Base-by-base conservation (phyloP, 495 filamentous ascomycete genomes). In the Penicillium tannophilum region DNA sequence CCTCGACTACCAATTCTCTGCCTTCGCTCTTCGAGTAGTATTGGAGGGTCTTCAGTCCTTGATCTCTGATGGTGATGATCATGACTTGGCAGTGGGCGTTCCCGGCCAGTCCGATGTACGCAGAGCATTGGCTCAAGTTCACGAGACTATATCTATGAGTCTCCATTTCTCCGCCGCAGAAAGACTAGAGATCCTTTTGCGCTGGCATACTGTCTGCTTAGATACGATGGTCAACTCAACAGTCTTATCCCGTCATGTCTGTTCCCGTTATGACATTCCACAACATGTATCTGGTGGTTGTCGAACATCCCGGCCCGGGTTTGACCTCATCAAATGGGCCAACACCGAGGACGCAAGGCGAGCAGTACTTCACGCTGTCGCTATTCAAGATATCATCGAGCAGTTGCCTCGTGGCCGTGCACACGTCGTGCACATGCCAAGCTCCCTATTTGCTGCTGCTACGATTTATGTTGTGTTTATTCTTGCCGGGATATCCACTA, bases 311-410 rank as follows among this genome's bases (percentile, higher is more conserved):
- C 63, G 65, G 9, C 26, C 64, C 0, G 68, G 65, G 4, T 73
- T 79, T 12, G 75, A 82, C 59, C 56, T 79, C 28, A 48, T 67
- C 1, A 68, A 66, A 52, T 82, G 77, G 77, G 67, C 67, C 11
- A 63, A 67, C 17, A 75, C 69, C 0, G 68, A 73, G 35, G 73
- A 79, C 59, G 79, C 76, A 5, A 67, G 72, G 2, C 70, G 77
- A 24, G 76, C 79, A n/a, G 62, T 79, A 1, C 60, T 82, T 10
- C 79, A 82, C 36, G 79, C 77, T 7, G 68, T 79, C 45, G 73
- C 77, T 2, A 80, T 82, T 28, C 79, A 82, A 61, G 76, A 80
- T 41, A 79, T 82, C 17, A 62, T 82, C n/a, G 79, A 82, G 55
- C 71, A 76, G 48, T 55, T 82, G 1, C 79, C 79, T 6, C 66